Evolutionary conservation across 2,329 filamentous ascomycete species (phyloP), one percentile per base, ranked within the genome.

Genomic region (Westerdykella sp.): DNA sequence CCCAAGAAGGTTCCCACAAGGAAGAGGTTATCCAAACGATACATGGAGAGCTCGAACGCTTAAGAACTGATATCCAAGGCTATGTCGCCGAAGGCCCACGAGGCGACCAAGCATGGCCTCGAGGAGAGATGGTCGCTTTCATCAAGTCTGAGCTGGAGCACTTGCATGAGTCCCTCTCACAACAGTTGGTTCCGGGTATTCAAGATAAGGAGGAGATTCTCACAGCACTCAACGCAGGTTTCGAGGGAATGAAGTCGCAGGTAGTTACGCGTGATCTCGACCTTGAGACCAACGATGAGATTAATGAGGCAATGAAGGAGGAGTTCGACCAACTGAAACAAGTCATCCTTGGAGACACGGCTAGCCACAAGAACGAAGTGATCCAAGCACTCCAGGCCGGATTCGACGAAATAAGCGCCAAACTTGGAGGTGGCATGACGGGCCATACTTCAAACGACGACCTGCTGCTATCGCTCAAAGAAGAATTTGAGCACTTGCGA

Each of bases 251-350:
- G 55, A 67, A 68, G 37, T 63, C 62, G 3, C 65, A 69, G 40
- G 62, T 69, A n/a, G 60, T 58, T 18, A 53, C 60, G 12, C 63
- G 66, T 18, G 56, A 47, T n/a, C 48, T 67, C 5, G 60, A 66
- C 32, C 58, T 63, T 5, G 67, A 68, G 2, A 56, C 62, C 1
- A 66, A 60, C 39, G 70, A 74, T 13, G 73, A 74, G 34, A 67
- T 75, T 44, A 75, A 83, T 32, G 83, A 87, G 46, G 79, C 87
- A 40, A 82, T 95, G 64, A 85, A 85, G 60, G 80, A 81, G 34
- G 87, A 94, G 58, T 85, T 95, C 39, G 87, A 93, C 49, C 83
- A 87, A 42, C 76, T 95, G 6, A 83, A 87, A 21, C 84, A 89
- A 14, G 79, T 85, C 0, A 78, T 95, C 39, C 85, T 88, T 61